phyloP scores from a whole-genome alignment of 2,329 filamentous ascomycete genomes.

The Pseudogymnoascus sp. region DNA sequence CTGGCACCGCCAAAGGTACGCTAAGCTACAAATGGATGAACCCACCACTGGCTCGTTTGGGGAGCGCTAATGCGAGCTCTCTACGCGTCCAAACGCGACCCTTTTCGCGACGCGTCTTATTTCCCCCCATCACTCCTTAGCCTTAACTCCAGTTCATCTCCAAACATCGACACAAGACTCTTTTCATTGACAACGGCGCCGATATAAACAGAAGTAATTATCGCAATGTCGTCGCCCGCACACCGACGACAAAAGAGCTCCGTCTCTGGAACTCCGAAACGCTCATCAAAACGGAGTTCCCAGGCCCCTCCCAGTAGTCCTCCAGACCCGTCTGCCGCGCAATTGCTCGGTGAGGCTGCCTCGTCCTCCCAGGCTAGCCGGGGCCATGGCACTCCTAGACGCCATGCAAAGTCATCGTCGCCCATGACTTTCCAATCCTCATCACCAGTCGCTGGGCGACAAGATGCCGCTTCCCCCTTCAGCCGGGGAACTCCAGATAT shows the following conservation, averaged over 20 bases:
- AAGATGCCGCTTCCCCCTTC: slow-evolving; percentile 50
- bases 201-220: slow-evolving; percentile 11
- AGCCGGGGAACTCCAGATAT: slow-evolving; percentile 37
- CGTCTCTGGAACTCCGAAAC: slow-evolving; percentile 48
- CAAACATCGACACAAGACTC: not conserved
- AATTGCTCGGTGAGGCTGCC: slow-evolving; percentile 30
- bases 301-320: slow-evolving; percentile 47
- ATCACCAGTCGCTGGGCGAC: slow-evolving; percentile 41
- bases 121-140: not conserved
- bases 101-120: slow-evolving; percentile 10
- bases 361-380: slow-evolving; percentile 23
- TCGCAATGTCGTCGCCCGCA: slow-evolving; percentile 55
- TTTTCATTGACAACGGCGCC: not conserved
- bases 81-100: slow-evolving; percentile 4
- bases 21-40: not conserved
- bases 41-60: not conserved
- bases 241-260: slow-evolving; percentile 49
- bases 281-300: slow-evolving; percentile 49
- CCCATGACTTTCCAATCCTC: slow-evolving; percentile 71
- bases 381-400: slow-evolving; percentile 38
- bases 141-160: not conserved
- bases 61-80: slow-evolving; percentile 7
- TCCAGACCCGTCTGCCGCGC: slow-evolving; percentile 28
- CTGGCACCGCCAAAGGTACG: slow-evolving; percentile 2
- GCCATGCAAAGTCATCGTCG: slow-evolving; percentile 63